Evolutionary conservation across 2,329 filamentous ascomycete genomes (phyloP).

Genomic region (Elsinoe necatrix): DNA sequence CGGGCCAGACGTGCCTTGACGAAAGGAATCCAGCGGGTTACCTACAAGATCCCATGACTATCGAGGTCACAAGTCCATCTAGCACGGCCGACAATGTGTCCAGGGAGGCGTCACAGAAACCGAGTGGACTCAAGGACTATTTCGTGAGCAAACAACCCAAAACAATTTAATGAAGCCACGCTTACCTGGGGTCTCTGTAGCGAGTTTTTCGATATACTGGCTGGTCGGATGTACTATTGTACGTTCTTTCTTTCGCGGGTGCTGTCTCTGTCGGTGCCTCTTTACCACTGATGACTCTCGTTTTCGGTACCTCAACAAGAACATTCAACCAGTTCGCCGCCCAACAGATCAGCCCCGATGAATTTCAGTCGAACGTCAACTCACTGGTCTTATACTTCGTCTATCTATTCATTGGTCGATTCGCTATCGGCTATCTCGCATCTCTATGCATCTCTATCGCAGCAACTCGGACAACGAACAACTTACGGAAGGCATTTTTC

Average conservation of each 20-base stretch:
- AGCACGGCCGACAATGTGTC: too few relatives aligned
- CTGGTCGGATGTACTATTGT: conserved; percentile 23
- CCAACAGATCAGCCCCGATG: conserved; percentile 15
- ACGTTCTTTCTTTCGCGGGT: conserved; percentile 25
- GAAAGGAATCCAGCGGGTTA: too few relatives aligned
- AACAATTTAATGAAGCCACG: too few relatives aligned
- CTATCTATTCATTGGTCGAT: conserved; percentile 60
- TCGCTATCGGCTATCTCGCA: conserved; percentile 51
- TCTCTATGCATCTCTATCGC: conserved; percentile 39
- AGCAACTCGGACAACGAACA: conserved; percentile 45
- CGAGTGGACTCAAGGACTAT: too few relatives aligned
- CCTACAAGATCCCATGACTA: too few relatives aligned
- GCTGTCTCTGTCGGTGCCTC: conserved; percentile 38
- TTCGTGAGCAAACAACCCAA: too few relatives aligned
- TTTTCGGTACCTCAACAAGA: conserved; percentile 45
- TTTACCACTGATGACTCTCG: conserved; percentile 43
- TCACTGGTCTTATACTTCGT: conserved; percentile 56
- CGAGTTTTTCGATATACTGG: conserved; percentile 30
- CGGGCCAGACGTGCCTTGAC: too few relatives aligned
- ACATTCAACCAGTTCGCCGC: conserved; percentile 37
- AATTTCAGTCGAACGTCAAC: conserved; percentile 22
- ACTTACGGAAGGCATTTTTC: conserved; percentile 53
- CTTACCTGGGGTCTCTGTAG: conserved; percentile 14
- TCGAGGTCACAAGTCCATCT: too few relatives aligned
- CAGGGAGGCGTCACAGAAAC: too few relatives aligned